Evolutionary conservation across 2,329 filamentous ascomycete species (phyloP).

Genomic region (Colletotrichum spinosum): DNA sequence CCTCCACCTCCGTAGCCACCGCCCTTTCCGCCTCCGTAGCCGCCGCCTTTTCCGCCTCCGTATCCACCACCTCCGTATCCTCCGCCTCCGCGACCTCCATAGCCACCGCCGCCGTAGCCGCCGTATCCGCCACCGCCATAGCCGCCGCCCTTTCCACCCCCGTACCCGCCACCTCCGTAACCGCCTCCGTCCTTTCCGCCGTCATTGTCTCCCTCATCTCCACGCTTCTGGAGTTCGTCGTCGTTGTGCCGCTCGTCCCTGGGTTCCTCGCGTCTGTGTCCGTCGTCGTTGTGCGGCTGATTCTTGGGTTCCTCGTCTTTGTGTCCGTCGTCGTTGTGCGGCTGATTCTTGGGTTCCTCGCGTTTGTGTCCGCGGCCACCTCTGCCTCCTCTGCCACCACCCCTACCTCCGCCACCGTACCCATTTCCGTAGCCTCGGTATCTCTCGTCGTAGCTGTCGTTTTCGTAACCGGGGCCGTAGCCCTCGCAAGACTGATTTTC

Average conservation of each 20-base stretch:
- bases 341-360: not conserved
- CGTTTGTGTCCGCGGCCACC: not conserved
- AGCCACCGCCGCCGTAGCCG: not conserved
- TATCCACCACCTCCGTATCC: not conserved
- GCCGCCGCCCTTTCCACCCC: constrained; percentile 1
- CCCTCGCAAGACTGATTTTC: not conserved
- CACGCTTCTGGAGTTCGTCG: not conserved
- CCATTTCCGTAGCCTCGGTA: constrained; percentile 2
- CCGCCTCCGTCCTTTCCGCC: constrained; percentile 2
- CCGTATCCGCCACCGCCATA: not conserved
- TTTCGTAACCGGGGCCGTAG: not conserved
- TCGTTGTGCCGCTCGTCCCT: not conserved
- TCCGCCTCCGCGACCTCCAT: not conserved
- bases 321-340: not conserved
- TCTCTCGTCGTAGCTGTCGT: not conserved
- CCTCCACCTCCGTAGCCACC: constrained; percentile 4
- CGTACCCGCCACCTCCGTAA: not conserved
- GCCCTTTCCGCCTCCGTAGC: constrained; percentile 1
- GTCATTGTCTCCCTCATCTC: not conserved
- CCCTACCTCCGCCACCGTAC: not conserved
- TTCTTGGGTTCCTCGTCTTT: not conserved
- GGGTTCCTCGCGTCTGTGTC: not conserved
- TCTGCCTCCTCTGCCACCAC: not conserved
- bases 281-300: not conserved
- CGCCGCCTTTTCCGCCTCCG: not conserved